Evolutionary conservation across 2,329 filamentous ascomycete species (phyloP), one percentile per base, ranked within the genome.

Genomic region (Pseudogymnoascus sp.): DNA sequence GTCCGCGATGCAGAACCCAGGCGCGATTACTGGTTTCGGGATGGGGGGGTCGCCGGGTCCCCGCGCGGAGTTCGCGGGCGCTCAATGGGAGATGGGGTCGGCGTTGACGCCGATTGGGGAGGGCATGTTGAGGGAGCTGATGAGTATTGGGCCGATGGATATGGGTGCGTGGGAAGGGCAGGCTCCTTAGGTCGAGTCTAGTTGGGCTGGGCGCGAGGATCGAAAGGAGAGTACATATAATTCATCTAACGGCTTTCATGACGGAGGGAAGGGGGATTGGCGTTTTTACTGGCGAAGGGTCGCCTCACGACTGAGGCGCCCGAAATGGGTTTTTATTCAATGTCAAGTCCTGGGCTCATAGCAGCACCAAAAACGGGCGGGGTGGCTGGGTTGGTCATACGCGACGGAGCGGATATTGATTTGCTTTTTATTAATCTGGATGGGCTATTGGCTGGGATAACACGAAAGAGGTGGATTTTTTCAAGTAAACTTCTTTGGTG

Each of bases 111-210:
- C 79, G 4, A 77, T 82, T 12, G 77, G 80, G 0, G 81, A 84
- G 56, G 81, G 81, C 0, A 76, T 85, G 41, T 70, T 85, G 52
- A 74, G 79, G 61, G 77, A 80, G 7, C 71, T 84, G 60, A 81
- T 83, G 77, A 79, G 77, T 59, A 78, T 84, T 73, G 79, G 78
- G 6, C 75, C 80, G 0, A 82, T 85, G 76, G 82, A 85, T 64
- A 77, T 85, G 79, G 81, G 82, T 64, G 71, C 74, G 71, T 74
- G 30, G 71, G 69, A 15, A 81, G 79, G 79, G 77, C 79, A 9
- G 33, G 35, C 19, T 30, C 45, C 45, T 19, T 52, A 30, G n/a
- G 8, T 5, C 21, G 8, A 15, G 8, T 48, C 13, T 4, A 15
- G 8, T 48, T 7, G 12, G 26, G 12, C 13, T 3, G 7, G 3